Conservation (phyloP, 805 yeast species). For the Jamesozyma gamospora region DNA sequence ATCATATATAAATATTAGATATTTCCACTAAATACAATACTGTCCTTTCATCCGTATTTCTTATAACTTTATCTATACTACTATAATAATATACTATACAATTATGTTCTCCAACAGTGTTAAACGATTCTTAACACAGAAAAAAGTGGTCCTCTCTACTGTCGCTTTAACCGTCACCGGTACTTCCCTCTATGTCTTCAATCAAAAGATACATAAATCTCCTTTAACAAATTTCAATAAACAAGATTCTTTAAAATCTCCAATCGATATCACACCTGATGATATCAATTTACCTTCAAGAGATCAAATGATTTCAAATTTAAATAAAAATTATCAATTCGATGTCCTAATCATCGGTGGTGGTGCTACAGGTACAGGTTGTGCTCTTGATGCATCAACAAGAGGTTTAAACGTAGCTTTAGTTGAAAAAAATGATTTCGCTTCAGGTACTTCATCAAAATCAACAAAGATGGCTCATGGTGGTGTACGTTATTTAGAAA, state of each 20-base stretch:
- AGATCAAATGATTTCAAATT: slow-evolving; percentile 39
- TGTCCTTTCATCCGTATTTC: no score
- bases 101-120: no score
- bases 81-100: no score
- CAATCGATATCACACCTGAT: not conserved
- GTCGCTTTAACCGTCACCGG: not conserved
- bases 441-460: slow-evolving; percentile 86
- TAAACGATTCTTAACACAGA: no score
- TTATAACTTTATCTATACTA: no score
- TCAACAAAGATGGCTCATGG: slow-evolving; percentile 97
- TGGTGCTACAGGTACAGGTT: slow-evolving; percentile 93
- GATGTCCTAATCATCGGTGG: slow-evolving; percentile 90
- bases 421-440: slow-evolving; percentile 81
- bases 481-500: slow-evolving; percentile 90
- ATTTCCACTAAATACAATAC: no score
- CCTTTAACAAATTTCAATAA: not conserved
- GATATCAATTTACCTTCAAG: slow-evolving; percentile 37
- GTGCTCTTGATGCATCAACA: slow-evolving; percentile 83
- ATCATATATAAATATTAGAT: no score
- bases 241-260: not conserved
- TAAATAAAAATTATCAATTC: slow-evolving; percentile 41
- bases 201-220: not conserved
- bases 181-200: not conserved
- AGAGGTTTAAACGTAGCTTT: slow-evolving; percentile 85
- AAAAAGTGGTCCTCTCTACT: not conserved